Evolutionary conservation across 192 early-diverging fungal genomes (phyloP).

Genomic region (Phlyctochytrium arcticum): DNA sequence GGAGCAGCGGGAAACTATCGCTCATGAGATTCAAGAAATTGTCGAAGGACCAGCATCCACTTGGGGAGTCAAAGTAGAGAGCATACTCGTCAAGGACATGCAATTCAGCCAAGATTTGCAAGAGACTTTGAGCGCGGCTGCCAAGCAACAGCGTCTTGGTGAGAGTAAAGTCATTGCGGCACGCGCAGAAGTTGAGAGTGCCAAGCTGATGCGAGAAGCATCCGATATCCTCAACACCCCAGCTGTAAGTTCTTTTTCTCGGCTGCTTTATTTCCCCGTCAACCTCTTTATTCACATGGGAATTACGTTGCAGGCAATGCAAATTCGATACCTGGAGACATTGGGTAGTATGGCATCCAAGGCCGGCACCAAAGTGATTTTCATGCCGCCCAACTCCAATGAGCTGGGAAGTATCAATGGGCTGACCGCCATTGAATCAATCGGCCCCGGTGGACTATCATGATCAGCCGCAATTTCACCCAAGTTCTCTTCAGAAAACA

Average conservation of each 20-base stretch:
- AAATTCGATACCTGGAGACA: slow-evolving; percentile 90
- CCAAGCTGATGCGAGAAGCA: slow-evolving; percentile 91
- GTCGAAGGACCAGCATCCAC: slow-evolving; percentile 71
- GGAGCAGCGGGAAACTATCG: slow-evolving; percentile 85
- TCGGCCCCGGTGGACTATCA: not conserved
- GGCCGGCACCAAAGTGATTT: slow-evolving; percentile 58
- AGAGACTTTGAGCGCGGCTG: slow-evolving; percentile 78
- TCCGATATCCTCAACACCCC: slow-evolving; percentile 86
- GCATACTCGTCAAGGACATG: slow-evolving; percentile 86
- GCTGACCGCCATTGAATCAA: not conserved
- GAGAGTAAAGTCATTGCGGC: slow-evolving; percentile 90
- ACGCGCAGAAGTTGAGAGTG: slow-evolving; percentile 74
- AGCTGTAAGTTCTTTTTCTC: slow-evolving; percentile 40
- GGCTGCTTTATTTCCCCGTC: slow-evolving; percentile 36
- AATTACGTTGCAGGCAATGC: slow-evolving; percentile 43
- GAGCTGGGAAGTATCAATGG: not conserved
- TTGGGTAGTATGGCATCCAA: slow-evolving; percentile 71
- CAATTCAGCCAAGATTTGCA: slow-evolving; percentile 71
- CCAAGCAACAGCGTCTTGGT: slow-evolving; percentile 84
- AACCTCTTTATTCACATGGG: not conserved
- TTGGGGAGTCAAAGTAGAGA: slow-evolving; percentile 69
- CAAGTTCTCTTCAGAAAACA: too few relatives aligned
- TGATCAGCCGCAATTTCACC: too few relatives aligned
- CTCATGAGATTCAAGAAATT: slow-evolving; percentile 77
- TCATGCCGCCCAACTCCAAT: slow-evolving; percentile 18